Evolutionary conservation across 2,329 filamentous ascomycete species (phyloP), one percentile per base, ranked within the genome.

Genomic region (Fusarium sp.): DNA sequence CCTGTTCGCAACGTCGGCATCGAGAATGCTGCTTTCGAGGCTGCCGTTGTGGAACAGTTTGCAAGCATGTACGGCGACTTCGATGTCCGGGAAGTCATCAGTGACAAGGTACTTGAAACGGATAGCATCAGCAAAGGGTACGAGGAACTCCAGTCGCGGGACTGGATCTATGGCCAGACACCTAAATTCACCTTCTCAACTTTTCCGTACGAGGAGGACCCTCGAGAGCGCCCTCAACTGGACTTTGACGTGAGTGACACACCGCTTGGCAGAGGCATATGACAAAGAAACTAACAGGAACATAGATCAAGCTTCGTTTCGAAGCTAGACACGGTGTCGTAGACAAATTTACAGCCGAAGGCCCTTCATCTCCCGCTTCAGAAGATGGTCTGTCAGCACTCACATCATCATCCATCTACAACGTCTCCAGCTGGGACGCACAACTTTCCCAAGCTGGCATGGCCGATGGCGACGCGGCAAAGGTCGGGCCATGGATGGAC

Each of bases 151-250:
- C 73, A 91, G 87, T 91, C 91, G 0, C 82, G 84, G 8, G 89
- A 91, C 17, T 98, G 95, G 94, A 92, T 92, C 66, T 98, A 92
- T 82, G 89, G 89, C 6, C 95, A 98, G 83, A 98, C 95, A 5
- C 95, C 95, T 3, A 91, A 92, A 63, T 98, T 98, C 81, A 90
- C 88, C 13, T 91, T 96, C 75, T 90, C 89, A 8, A 91, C 88
- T 8, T 84, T 88, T 80, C 83, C 91, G 42, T 87, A 87, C 70
- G 85, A 90, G 72, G 85, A 90, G 47, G 86, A 93, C 82, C 84
- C 89, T 63, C 83, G 90, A 63, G 82, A 87, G 67, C 84, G 90
- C 44, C 89, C 90, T 2, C 76, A 80, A 0, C 69, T 89, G 18
- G 87, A 89, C 2, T 79, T 83, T 18, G 81, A 84, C 28, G 82